phyloP scores from a whole-genome alignment of 2,329 filamentous ascomycete species.

The Nakataea oryzae region DNA sequence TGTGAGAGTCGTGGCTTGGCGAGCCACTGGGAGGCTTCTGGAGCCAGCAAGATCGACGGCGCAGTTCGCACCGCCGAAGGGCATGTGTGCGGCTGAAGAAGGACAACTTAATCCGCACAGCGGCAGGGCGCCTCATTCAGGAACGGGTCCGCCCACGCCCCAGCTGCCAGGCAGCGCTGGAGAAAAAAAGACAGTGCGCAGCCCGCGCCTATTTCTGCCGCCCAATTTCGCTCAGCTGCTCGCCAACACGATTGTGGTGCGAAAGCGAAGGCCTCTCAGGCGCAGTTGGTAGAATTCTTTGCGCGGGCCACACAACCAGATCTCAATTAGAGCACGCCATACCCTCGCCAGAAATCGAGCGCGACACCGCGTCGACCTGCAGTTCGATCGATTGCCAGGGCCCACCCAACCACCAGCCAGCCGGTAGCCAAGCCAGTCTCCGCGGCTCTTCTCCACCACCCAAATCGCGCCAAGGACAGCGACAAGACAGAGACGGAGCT shows the following conservation, averaged over 20 bases:
- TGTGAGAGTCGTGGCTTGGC: not conserved
- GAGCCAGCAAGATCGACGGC: not conserved
- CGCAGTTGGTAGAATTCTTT: not conserved
- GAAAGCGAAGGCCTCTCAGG: too few species aligned
- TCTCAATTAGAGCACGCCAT: too few species aligned
- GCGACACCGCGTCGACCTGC: too few species aligned
- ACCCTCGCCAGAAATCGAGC: too few species aligned
- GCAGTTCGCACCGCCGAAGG: too few species aligned
- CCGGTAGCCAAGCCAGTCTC: not conserved
- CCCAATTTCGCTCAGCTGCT: not conserved
- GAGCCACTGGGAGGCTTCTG: not conserved
- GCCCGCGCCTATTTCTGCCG: not conserved
- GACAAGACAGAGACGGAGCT: not conserved
- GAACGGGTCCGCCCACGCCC: too few species aligned
- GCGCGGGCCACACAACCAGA: too few species aligned
- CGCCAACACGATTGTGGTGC: not conserved
- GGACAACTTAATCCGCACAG: not conserved
- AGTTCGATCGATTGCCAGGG: too few species aligned
- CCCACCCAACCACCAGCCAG: not conserved
- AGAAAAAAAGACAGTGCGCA: too few species aligned
- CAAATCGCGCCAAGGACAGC: not conserved
- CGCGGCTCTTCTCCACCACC: not conserved
- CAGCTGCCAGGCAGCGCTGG: too few species aligned
- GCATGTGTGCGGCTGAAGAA: not conserved
- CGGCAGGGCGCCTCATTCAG: too few species aligned